Evolutionary conservation across 225 moss, liverwort and hornwort genomes (phyloP), one percentile per base, ranked within the genome.

Genomic region (Marchantia paleacea): DNA sequence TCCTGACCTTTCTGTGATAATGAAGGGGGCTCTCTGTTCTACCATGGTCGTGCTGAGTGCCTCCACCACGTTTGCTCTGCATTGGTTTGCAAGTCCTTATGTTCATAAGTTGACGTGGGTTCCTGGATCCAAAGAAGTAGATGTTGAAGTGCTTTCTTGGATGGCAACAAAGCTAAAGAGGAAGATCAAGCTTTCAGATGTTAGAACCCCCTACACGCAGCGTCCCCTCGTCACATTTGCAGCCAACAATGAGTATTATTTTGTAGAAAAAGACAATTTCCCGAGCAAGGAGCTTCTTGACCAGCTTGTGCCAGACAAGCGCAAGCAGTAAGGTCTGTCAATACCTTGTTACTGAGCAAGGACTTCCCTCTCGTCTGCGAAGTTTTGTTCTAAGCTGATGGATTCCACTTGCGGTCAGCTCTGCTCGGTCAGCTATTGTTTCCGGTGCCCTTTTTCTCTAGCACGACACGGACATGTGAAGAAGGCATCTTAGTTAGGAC

Each of bases 61-160:
- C 76, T 88, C 93, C 22, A 96, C 96, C 52, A 94, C 96, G 11
- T 91, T 89, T 0, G 94, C 90, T 20, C 83, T 96, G 15, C 94
- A 94, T 80, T 92, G 94, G 94, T 91, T 94, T 76, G 94, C 92
- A 0, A 94, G 96, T 52, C 93, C 96, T 25, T 93, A 92, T 54
- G 88, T 96, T n/a, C 92, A 91, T 20, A 89, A 86, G 78, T 75
- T 96, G 55, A 91, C 90, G 0, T 96, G 92, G 94, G 89, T 82
- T 80, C 93, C 91, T 7, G 93, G 96, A 73, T 80, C 86, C 11
- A 89, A 87, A 30, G 89, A 92, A 24, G 83, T 96, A 60, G 89
- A 96, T 55, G 88, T 94, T 7, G 92, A 94, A 84, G 84, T 92
- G 7, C 87, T 92, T 4, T 94, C 94, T 0, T 96, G 96, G 96